Conservation (phyloP, 805 yeast genomes). For the Saccharomycodes ludwigii region DNA sequence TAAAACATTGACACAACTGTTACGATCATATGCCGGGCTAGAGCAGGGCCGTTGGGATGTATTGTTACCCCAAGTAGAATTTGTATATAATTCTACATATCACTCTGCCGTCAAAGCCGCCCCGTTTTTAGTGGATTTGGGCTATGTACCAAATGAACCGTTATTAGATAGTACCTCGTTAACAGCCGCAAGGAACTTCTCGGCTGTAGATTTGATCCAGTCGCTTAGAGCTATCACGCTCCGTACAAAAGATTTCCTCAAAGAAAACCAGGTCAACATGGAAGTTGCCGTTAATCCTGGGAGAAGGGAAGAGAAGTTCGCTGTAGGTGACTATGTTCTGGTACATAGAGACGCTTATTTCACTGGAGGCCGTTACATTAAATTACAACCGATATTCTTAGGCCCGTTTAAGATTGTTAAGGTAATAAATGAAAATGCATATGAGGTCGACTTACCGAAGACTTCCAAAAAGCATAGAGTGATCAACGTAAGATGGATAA, state of each 20-base stretch:
- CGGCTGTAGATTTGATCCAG: slow-evolving; percentile 1
- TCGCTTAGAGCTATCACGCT: slow-evolving; percentile 1
- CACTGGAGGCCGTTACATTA: slow-evolving; percentile 1
- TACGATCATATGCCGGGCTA: background rate
- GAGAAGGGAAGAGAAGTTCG: background rate
- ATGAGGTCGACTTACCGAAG: slow-evolving; percentile 7
- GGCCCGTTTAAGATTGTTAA: slow-evolving; percentile 2
- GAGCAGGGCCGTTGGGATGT: slow-evolving; percentile 4
- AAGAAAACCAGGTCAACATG: slow-evolving; percentile 1
- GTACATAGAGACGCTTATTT: slow-evolving; percentile 5
- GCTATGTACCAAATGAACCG: slow-evolving; percentile 8
- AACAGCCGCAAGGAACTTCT: background rate
- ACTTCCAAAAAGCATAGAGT: slow-evolving; percentile 3
- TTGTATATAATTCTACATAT: slow-evolving; percentile 5
- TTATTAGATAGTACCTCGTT: background rate
- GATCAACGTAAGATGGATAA: slow-evolving; percentile 3
- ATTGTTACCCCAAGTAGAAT: slow-evolving; percentile 5
- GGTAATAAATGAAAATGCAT: background rate
- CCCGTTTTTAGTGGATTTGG: slow-evolving; percentile 8
- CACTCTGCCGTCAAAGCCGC: background rate
- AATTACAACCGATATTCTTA: slow-evolving; percentile 2
- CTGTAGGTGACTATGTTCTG: slow-evolving; percentile 4
- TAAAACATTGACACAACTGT: slow-evolving; percentile 1
- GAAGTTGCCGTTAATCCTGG: slow-evolving; percentile 2
- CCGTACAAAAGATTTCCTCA: slow-evolving; percentile 1